Evolutionary conservation across 177 flowering plant genomes (phyloP).

Genomic region (Vitis hybrid): DNA sequence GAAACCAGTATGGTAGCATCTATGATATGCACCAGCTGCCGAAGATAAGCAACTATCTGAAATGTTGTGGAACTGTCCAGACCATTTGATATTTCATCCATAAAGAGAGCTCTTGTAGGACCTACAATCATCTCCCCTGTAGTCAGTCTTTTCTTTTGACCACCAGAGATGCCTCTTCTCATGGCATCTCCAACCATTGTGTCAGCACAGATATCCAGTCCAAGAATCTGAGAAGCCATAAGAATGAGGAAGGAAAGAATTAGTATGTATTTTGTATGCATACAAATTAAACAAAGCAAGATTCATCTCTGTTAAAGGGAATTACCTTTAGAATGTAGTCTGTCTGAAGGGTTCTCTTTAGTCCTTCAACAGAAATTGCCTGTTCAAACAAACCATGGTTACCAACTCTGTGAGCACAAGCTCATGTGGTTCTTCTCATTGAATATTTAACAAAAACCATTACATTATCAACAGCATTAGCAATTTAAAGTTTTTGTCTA

Average conservation of each 20-base stretch:
- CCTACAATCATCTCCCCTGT: constrained; percentile 91
- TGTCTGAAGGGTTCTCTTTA: no score
- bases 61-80: constrained; percentile 86
- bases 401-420: no score
- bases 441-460: no score
- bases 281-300: no score
- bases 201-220: constrained; percentile 75
- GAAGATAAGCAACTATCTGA: constrained; percentile 69
- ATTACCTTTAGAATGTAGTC: no score
- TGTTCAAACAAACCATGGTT: no score
- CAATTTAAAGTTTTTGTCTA: no score
- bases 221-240: constrained; percentile 53
- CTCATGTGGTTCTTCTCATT: no score
- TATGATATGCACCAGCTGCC: constrained; percentile 69
- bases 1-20: constrained; percentile 68
- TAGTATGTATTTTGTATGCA: no score
- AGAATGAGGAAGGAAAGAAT: background rate
- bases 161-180: constrained; percentile 87
- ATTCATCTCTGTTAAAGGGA: no score
- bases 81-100: constrained; percentile 91
- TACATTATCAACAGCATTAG: no score
- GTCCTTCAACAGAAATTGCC: no score
- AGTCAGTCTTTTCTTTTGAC: constrained; percentile 76
- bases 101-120: constrained; percentile 67
- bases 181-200: constrained; percentile 67